A percentile compares a stretch with the other conserved stretches of the same genome.
These are phyloP conservation scores for Candida insectorum DNA, from an alignment of 805 yeast genomes.

Conservation along the genomic window DNA sequence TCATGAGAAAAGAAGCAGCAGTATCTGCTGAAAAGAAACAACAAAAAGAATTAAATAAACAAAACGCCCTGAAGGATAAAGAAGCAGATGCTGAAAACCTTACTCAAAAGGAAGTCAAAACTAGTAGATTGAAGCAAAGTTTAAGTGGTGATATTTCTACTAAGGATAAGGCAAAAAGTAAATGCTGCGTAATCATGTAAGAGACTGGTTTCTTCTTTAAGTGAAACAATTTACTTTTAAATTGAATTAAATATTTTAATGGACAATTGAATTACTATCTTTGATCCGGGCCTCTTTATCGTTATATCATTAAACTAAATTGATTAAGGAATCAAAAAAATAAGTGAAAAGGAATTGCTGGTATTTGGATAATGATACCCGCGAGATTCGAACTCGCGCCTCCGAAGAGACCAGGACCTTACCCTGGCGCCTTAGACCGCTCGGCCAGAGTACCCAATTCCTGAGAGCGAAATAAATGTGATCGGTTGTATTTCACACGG, in stretches of 20 bases:
- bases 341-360: conserved; percentile 28
- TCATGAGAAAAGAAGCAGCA: conserved; percentile 69
- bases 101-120: conserved; percentile 10
- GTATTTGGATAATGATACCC: conserved; percentile 34
- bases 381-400: conserved; percentile 47
- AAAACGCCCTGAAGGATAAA: conserved; percentile 16
- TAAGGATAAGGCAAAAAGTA: conserved; percentile 15
- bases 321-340: conserved; percentile 6
- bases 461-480: too few relatives aligned
- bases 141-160: conserved; percentile 11
- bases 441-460: conserved; percentile 44
- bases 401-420: conserved; percentile 46
- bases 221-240: background rate
- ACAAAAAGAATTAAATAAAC: conserved; percentile 39
- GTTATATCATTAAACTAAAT: too few relatives aligned
- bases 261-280: background rate
- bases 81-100: conserved; percentile 9
- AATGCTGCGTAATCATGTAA: conserved; percentile 31
- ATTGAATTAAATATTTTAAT: too few relatives aligned
- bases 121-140: conserved; percentile 10
- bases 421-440: conserved; percentile 46
- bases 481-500: too few relatives aligned
- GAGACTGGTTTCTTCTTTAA: too few relatives aligned
- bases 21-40: conserved; percentile 43
- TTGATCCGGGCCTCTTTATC: too few relatives aligned